Evolutionary conservation across 768 basidiomycete species (phyloP).

Genomic region (Boletus tomentosulus): DNA sequence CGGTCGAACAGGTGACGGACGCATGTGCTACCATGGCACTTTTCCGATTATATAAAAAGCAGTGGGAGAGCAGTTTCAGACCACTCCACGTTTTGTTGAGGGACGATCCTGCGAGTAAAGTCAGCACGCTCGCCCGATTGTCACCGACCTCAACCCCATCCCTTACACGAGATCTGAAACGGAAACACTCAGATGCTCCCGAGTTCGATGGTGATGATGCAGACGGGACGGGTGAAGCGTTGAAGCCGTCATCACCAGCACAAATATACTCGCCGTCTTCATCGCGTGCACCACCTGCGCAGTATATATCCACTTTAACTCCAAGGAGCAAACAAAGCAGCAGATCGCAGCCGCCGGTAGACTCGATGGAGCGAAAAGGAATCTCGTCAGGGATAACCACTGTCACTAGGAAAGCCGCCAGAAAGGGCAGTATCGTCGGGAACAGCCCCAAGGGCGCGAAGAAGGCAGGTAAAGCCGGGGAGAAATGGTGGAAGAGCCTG

Average conservation of each 20-base stretch:
- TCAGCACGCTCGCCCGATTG: not conserved
- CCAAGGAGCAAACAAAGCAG: not conserved
- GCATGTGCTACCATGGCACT: slow-evolving; percentile 95
- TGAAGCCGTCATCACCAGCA: not conserved
- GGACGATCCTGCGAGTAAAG: not conserved
- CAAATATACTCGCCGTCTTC: not conserved
- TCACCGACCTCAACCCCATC: not conserved
- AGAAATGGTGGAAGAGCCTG: slow-evolving; percentile 47
- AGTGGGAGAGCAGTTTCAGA: slow-evolving; percentile 64
- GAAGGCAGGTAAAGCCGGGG: not conserved
- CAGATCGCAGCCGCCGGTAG: not conserved
- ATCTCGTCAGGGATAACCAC: slow-evolving; percentile 62
- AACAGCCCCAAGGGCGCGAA: not conserved
- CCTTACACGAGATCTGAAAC: slow-evolving; percentile 7
- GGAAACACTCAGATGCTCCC: slow-evolving; percentile 7
- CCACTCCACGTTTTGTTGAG: not conserved
- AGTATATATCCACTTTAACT: not conserved
- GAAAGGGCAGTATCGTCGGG: slow-evolving; percentile 6
- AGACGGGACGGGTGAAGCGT: not conserved
- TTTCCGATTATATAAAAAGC: slow-evolving; percentile 74
- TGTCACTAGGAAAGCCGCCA: slow-evolving; percentile 34
- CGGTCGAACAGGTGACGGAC: slow-evolving; percentile 67
- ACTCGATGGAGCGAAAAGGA: slow-evolving; percentile 39
- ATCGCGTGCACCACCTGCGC: not conserved
- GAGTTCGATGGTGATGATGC: not conserved